Base-by-base conservation (phyloP, 441 rosid genomes). In the Sinapis alba region DNA sequence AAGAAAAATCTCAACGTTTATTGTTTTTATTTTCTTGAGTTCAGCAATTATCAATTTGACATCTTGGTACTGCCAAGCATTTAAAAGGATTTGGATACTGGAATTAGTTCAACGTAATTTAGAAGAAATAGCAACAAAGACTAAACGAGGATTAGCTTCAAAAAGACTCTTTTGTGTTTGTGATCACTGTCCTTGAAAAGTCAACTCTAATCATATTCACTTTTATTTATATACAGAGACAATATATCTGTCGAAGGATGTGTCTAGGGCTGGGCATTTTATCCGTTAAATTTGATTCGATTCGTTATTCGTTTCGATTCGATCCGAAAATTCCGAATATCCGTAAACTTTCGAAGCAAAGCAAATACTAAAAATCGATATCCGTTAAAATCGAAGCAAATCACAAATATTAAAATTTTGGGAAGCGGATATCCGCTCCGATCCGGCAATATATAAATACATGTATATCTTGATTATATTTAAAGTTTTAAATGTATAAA, bases 111-210 rank as follows among this genome's bases (percentile, higher is more conserved):
- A n/a, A 45, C 16, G 15, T 27, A 5, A 26, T 11, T 1, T 1
- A 64, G 8, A 65, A n/a, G 38, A 56, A 21, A 21, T 7, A 74
- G 38, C 15, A 50, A 16, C 19, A 43, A n/a, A 62, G n/a, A 54
- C 54, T 3, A 19, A 7, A 16, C 6, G 65, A 0, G 5, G 54
- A 21, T 75, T 68, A 62, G 58, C 56, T 51, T 60, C 18, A 38
- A 51, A 50, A 57, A 23, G 23, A 16, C 56, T 47, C 6, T 24
- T 30, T 59, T 45, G 60, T 21, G 51, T 11, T 56, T 24, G 32
- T 59, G 20, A 23, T 47, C 50, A 67, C 11, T 67, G 41, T 59
- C 60, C 16, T 60, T 68, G 15, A 36, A 57, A 20, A 15, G 51
- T 54, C 1, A 56, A 54, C 38, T 62, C 13, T 61, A 43, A 9